A percentile compares a stretch with the other conserved stretches of the same genome.
phyloP scores from a whole-genome alignment of 148 eudicot genomes.

The Heliosperma pusillum region DNA sequence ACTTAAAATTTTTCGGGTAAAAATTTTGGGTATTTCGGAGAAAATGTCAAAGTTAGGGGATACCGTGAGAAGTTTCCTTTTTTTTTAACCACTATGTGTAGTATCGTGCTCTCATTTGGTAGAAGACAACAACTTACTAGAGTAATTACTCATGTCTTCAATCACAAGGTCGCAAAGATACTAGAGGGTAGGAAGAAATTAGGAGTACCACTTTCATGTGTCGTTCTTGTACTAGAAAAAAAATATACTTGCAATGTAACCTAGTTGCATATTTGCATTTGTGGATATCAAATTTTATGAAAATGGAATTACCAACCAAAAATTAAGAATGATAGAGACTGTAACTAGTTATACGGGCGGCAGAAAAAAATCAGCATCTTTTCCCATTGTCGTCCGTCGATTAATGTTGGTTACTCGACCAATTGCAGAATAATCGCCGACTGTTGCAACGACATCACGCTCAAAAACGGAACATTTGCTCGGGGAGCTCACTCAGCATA shows the following conservation, averaged over 20 bases:
- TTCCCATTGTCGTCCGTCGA: not conserved
- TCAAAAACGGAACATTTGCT: not conserved
- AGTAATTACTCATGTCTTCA: no score
- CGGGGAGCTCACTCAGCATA: slow-evolving; percentile 9
- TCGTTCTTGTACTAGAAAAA: no score
- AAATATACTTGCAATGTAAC: not conserved
- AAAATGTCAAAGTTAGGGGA: no score
- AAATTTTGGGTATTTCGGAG: no score
- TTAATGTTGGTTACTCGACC: not conserved
- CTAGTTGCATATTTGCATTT: not conserved
- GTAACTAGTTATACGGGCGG: not conserved
- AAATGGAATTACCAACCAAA: not conserved
- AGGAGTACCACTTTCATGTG: no score
- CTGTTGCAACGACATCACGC: not conserved
- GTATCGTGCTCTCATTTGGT: no score
- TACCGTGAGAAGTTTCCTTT: no score
- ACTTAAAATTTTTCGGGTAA: no score
- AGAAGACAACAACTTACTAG: no score
- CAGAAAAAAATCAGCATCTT: not conserved
- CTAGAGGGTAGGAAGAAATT: no score
- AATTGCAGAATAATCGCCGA: not conserved
- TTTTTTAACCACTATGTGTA: no score
- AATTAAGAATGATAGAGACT: not conserved
- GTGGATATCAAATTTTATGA: not conserved
- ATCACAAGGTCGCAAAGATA: no score